These are phyloP conservation scores for Chlamydomonas urium DNA, from an alignment of 139 green algal genomes.

Conservation along the genomic window DNA sequence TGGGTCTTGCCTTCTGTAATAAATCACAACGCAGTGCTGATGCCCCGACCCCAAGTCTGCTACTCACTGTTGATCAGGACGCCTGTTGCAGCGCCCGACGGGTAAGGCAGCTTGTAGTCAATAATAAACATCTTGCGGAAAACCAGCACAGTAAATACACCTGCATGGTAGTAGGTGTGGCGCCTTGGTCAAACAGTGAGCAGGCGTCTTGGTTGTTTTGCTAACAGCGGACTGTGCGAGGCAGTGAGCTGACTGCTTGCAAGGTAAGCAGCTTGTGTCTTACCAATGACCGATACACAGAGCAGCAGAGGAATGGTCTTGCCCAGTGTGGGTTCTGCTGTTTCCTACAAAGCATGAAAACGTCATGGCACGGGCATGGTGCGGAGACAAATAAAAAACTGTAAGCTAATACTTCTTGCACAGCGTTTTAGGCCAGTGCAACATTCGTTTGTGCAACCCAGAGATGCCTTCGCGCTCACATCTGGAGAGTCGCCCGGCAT, in stretches of 20 bases:
- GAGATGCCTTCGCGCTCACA: not conserved
- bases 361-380: too few relatives aligned
- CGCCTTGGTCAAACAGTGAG: too few relatives aligned
- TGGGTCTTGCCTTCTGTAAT: too few relatives aligned
- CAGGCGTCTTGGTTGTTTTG: too few relatives aligned
- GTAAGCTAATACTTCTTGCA: not conserved
- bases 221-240: too few relatives aligned
- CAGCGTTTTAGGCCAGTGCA: too few relatives aligned
- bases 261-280: not conserved
- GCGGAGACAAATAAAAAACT: not conserved
- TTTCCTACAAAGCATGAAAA: not conserved
- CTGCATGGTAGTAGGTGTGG: too few relatives aligned
- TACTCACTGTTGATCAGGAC: constrained; percentile 12
- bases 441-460: too few relatives aligned
- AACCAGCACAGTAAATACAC: constrained; percentile 8
- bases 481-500: not conserved
- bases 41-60: too few relatives aligned
- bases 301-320: constrained; percentile 7
- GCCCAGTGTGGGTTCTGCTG: not conserved
- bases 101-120: constrained; percentile 14
- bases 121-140: constrained; percentile 17
- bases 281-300: not conserved
- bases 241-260: not conserved
- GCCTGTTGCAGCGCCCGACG: constrained; percentile 3
- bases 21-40: too few relatives aligned